Conservation (phyloP, 2,329 filamentous ascomycete genomes). For the Ophiostoma montium region DNA sequence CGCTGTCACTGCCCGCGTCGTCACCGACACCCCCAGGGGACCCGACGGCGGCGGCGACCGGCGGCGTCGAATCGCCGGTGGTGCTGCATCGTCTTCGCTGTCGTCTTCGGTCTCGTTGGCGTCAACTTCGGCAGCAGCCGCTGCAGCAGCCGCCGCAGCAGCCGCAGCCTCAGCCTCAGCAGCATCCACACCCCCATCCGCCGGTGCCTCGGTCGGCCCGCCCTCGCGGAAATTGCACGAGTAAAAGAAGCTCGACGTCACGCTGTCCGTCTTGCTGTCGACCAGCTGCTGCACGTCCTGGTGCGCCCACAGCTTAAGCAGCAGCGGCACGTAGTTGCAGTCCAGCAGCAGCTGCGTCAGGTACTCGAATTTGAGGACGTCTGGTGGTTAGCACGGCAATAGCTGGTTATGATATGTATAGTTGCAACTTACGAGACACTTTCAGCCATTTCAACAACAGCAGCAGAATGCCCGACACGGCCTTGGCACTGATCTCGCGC, state of each 20-base stretch:
- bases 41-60: slow-evolving; percentile 22
- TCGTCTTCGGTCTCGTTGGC: slow-evolving; percentile 37
- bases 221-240: slow-evolving; percentile 60
- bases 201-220: slow-evolving; percentile 13
- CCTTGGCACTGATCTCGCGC: slow-evolving; percentile 81
- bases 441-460: slow-evolving; percentile 95
- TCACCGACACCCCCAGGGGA: slow-evolving; percentile 20
- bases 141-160: slow-evolving; percentile 11
- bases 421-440: slow-evolving; percentile 68
- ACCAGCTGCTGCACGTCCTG: slow-evolving; percentile 87
- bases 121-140: slow-evolving; percentile 12
- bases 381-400: slow-evolving; percentile 31
- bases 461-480: slow-evolving; percentile 76
- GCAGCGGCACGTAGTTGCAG: slow-evolving; percentile 84
- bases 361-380: slow-evolving; percentile 92
- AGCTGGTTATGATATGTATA: too few species aligned
- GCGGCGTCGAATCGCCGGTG: slow-evolving; percentile 63
- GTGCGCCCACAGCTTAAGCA: slow-evolving; percentile 85
- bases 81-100: slow-evolving; percentile 65
- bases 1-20: slow-evolving; percentile 57
- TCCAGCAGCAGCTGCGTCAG: slow-evolving; percentile 85
- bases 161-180: too few species aligned
- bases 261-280: slow-evolving; percentile 69
- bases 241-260: slow-evolving; percentile 76
- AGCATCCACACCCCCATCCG: slow-evolving; percentile 7